Percentiles rank a stretch among this genome's conserved stretches.
Conservation (phyloP, 371 early-diverging fungal species). For the Actinomortierella ambigua region DNA sequence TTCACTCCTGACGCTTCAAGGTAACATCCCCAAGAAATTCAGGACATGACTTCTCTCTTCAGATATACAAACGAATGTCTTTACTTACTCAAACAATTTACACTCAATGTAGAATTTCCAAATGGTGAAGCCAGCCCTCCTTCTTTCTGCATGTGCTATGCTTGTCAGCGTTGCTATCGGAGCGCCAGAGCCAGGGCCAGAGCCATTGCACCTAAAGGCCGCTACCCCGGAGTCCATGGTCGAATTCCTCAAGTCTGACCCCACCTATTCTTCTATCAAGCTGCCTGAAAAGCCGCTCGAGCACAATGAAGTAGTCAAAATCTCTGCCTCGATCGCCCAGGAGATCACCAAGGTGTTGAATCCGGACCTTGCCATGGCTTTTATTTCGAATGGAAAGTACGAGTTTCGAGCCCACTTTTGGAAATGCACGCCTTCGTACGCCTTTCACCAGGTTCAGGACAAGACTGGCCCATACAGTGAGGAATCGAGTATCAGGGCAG, state of each 20-base stretch:
- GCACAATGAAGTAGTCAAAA: conserved; percentile 9
- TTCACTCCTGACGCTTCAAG: too few relatives aligned
- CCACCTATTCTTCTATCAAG: conserved; percentile 5
- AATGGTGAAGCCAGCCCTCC: not conserved
- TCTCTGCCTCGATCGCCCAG: conserved; percentile 15
- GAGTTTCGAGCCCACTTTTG: conserved; percentile 16
- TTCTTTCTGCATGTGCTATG: conserved; percentile 8
- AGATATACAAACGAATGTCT: too few relatives aligned
- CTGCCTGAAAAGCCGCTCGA: conserved; percentile 12
- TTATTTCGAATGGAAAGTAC: conserved; percentile 21
- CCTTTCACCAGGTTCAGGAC: conserved; percentile 14
- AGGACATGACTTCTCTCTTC: too few relatives aligned
- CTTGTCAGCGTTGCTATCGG: too few relatives aligned
- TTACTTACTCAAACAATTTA: too few relatives aligned
- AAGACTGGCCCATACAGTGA: conserved; percentile 17
- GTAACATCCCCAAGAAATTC: too few relatives aligned
- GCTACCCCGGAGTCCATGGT: too few relatives aligned
- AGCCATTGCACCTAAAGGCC: too few relatives aligned
- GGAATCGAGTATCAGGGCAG: conserved; percentile 7
- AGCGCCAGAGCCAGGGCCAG: conserved; percentile 12
- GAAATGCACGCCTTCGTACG: not conserved
- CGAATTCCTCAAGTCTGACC: too few relatives aligned
- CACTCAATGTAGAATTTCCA: not conserved
- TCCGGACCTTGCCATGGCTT: conserved; percentile 5
- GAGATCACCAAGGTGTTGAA: conserved; percentile 30